phyloP scores from a whole-genome alignment of 805 yeast species.

The Ogataea saltuana region DNA sequence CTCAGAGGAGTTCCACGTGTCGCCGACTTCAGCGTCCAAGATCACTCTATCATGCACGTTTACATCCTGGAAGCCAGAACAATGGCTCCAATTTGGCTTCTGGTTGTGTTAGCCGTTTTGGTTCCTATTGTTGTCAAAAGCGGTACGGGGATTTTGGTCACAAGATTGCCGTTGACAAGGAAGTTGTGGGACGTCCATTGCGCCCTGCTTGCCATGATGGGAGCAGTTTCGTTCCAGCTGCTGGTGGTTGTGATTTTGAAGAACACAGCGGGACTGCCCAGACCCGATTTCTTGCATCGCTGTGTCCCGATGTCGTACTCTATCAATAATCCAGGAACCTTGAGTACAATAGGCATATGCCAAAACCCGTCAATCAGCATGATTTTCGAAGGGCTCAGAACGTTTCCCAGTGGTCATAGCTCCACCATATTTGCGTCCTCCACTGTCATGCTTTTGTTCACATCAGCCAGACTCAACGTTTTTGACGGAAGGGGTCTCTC shows the following conservation, averaged over 20 bases:
- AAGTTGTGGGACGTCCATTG: slow-evolving; percentile 45
- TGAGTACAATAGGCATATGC: slow-evolving; percentile 51
- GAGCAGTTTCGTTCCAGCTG: slow-evolving; percentile 40
- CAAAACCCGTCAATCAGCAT: slow-evolving; percentile 37
- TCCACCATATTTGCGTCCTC: slow-evolving; percentile 51
- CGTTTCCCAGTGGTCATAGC: slow-evolving; percentile 62
- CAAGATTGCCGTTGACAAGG: slow-evolving; percentile 24
- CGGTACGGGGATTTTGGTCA: slow-evolving; percentile 21
- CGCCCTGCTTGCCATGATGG: slow-evolving; percentile 39
- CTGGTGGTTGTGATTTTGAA: slow-evolving; percentile 45
- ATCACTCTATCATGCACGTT: slow-evolving; percentile 35
- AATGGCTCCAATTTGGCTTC: slow-evolving; percentile 34
- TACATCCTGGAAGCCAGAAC: slow-evolving; percentile 38
- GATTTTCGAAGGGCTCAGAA: slow-evolving; percentile 53
- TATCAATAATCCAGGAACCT: slow-evolving; percentile 33
- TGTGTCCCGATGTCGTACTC: slow-evolving; percentile 43
- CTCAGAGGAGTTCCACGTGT: slow-evolving; percentile 37
- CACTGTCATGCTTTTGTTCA: slow-evolving; percentile 37
- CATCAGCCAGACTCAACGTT: slow-evolving; percentile 37
- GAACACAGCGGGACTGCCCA: slow-evolving; percentile 47
- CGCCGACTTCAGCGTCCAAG: slow-evolving; percentile 42
- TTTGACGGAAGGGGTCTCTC: slow-evolving; percentile 40
- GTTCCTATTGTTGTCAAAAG: slow-evolving; percentile 38
- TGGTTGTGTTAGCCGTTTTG: slow-evolving; percentile 34
- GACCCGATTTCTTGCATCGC: slow-evolving; percentile 55